phyloP scores from a whole-genome alignment of 257 asterid genomes.

The Eustoma russellianum region DNA sequence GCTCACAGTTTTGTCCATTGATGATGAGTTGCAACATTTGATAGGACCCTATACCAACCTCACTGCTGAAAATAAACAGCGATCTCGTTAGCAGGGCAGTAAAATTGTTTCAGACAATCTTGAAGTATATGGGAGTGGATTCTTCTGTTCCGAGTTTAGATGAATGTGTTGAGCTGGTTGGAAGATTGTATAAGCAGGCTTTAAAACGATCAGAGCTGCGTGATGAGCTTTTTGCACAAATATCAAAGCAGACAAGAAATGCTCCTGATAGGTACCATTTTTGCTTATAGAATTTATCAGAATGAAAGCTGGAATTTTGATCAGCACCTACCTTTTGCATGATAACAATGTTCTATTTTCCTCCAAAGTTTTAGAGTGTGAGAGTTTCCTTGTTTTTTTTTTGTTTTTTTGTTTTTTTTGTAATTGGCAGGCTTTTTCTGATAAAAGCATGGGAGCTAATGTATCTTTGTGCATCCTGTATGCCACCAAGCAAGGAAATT shows the following conservation, averaged over 20 bases:
- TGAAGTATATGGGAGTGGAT: conserved; percentile 90
- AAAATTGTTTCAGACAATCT: conserved; percentile 75
- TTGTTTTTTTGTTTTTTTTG: neutral
- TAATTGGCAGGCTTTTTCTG: conserved; percentile 46
- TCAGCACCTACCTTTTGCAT: neutral
- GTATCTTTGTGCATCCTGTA: conserved; percentile 91
- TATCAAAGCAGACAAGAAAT: conserved; percentile 89
- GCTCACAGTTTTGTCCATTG: neutral
- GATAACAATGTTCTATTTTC: neutral
- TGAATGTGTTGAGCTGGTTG: conserved; percentile 73
- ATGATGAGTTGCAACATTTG: conserved; percentile 20
- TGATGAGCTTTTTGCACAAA: conserved; percentile 88
- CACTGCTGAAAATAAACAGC: conserved; percentile 65
- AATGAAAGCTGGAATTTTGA: conserved; percentile 5
- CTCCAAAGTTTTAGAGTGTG: conserved; percentile 10
- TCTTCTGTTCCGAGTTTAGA: conserved; percentile 67
- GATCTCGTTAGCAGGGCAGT: conserved; percentile 78
- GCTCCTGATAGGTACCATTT: conserved; percentile 68
- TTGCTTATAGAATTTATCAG: neutral
- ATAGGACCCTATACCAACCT: conserved; percentile 93
- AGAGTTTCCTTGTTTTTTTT: conserved; percentile 12
- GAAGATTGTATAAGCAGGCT: conserved; percentile 85
- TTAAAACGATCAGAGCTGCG: conserved; percentile 92
- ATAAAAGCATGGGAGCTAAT: conserved; percentile 93
- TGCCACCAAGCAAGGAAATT: conserved; percentile 98